Evolutionary conservation across 2,329 filamentous ascomycete species (phyloP).

Genomic region (Penicillium sp.): DNA sequence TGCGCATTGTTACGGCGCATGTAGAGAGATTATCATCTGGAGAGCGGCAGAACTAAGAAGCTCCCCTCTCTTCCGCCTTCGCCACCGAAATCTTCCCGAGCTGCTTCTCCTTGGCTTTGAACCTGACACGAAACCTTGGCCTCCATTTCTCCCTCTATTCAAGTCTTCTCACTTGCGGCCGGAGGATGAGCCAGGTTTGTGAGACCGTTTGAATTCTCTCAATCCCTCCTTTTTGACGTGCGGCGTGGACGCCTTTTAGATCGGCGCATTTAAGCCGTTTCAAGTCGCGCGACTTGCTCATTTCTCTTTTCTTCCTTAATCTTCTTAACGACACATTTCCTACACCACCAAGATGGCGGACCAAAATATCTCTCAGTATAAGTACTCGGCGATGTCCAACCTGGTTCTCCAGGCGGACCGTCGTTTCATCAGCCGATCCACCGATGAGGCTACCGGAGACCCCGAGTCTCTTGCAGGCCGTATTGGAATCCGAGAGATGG

Average conservation of each 20-base stretch:
- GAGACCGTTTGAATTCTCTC: slow-evolving; percentile 25
- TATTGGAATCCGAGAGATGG: slow-evolving; percentile 94
- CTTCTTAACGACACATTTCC: slow-evolving; percentile 11
- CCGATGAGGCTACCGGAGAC: slow-evolving; percentile 93
- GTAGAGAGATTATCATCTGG: slow-evolving; percentile 6
- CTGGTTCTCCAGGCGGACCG: slow-evolving; percentile 99
- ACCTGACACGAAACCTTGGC: slow-evolving; percentile 27
- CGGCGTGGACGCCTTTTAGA: slow-evolving; percentile 36
- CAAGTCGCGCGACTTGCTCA: slow-evolving; percentile 31
- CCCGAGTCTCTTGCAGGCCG: slow-evolving; percentile 95
- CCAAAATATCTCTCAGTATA: slow-evolving; percentile 86
- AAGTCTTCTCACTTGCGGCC: slow-evolving; percentile 29
- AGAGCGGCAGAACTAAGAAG: slow-evolving; percentile 18
- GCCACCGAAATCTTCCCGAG: slow-evolving; percentile 40
- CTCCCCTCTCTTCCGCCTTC: slow-evolving; percentile 34
- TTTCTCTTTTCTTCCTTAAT: slow-evolving; percentile 15
- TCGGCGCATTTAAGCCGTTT: slow-evolving; percentile 32
- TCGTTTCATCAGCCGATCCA: slow-evolving; percentile 87
- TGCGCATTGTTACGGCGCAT: slow-evolving; percentile 25
- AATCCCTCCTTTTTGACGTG: slow-evolving; percentile 25
- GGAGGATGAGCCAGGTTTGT: slow-evolving; percentile 42
- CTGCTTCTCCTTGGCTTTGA: slow-evolving; percentile 23
- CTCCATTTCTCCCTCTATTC: slow-evolving; percentile 26
- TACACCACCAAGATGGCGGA: slow-evolving; percentile 63
- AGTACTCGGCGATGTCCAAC: slow-evolving; percentile 99